Percentiles rank a stretch among this genome's conserved stretches.
These are phyloP conservation scores for Apiotrichum montevideense DNA, from an alignment of 1,284 basidiomycete genomes.

Conservation along the genomic window DNA sequence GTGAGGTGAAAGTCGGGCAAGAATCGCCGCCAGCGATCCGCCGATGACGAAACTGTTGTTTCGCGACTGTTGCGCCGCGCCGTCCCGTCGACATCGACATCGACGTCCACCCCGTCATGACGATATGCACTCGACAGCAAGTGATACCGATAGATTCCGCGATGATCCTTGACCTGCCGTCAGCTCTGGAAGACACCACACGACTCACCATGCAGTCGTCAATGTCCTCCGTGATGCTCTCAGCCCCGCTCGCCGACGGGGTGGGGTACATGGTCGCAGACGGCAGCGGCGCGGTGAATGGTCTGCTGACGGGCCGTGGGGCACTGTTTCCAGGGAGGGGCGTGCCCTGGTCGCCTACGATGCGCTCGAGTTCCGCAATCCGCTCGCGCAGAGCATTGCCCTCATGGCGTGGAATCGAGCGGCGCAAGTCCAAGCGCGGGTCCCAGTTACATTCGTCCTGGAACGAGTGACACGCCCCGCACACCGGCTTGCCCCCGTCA, in stretches of 20 bases:
- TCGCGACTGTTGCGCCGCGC: no score
- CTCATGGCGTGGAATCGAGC: conserved; percentile 23
- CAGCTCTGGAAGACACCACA: neutral
- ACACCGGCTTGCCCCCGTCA: conserved; percentile 32
- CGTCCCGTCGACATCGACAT: no score
- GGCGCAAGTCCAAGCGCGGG: conserved; percentile 24
- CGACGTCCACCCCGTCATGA: neutral
- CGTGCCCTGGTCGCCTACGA: neutral
- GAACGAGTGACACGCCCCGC: conserved; percentile 24
- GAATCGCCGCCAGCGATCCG: neutral
- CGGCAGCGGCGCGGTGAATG: no score
- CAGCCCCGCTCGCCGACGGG: neutral
- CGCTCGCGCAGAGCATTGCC: conserved; percentile 24
- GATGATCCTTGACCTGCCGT: conserved; percentile 14
- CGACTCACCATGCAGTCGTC: conserved; percentile 7
- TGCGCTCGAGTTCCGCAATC: conserved; percentile 23
- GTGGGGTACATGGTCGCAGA: no score
- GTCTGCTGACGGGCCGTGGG: no score
- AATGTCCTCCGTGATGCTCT: conserved; percentile 7
- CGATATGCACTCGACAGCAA: conserved; percentile 12
- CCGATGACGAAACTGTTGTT: no score
- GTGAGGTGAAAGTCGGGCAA: conserved; percentile 15
- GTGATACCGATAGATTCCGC: conserved; percentile 14
- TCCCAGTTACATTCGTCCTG: conserved; percentile 33
- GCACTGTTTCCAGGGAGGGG: no score